These are phyloP conservation scores for Geotrichum klebahnii DNA, from an alignment of 1,139 yeast genomes.

Conservation along the genomic window DNA sequence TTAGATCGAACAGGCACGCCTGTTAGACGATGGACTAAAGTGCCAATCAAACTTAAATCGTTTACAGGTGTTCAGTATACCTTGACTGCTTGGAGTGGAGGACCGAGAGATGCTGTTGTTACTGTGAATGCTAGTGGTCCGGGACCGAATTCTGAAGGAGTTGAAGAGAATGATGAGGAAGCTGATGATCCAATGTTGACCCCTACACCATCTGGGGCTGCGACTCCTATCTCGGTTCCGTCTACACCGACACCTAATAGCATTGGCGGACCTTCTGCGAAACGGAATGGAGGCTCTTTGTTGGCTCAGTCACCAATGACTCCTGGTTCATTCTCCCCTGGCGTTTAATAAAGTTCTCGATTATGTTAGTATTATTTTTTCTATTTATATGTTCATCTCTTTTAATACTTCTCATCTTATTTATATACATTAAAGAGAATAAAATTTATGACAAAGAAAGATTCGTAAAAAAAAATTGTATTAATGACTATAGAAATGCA, in stretches of 20 bases:
- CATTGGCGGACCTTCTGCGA: neutral
- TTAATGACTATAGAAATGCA: slow-evolving; percentile 12
- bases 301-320: slow-evolving; percentile 21
- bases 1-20: slow-evolving; percentile 52
- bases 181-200: neutral
- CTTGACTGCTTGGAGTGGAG: slow-evolving; percentile 46
- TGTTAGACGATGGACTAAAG: slow-evolving; percentile 51
- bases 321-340: slow-evolving; percentile 7
- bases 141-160: no score
- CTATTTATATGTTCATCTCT: no score
- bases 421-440: no score
- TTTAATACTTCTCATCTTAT: no score
- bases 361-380: neutral
- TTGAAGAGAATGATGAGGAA: neutral
- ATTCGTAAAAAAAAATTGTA: neutral
- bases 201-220: slow-evolving; percentile 11
- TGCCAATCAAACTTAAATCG: slow-evolving; percentile 49
- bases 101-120: slow-evolving; percentile 9
- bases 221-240: slow-evolving; percentile 12
- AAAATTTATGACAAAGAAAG: no score
- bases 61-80: slow-evolving; percentile 56
- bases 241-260: slow-evolving; percentile 7
- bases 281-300: slow-evolving; percentile 18
- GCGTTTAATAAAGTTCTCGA: no score
- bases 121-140: neutral